Percentiles rank a stretch among this genome's conserved stretches.
Evolutionary conservation across 495 filamentous ascomycete species (phyloP).

Genomic region (Neurospora sp.): DNA sequence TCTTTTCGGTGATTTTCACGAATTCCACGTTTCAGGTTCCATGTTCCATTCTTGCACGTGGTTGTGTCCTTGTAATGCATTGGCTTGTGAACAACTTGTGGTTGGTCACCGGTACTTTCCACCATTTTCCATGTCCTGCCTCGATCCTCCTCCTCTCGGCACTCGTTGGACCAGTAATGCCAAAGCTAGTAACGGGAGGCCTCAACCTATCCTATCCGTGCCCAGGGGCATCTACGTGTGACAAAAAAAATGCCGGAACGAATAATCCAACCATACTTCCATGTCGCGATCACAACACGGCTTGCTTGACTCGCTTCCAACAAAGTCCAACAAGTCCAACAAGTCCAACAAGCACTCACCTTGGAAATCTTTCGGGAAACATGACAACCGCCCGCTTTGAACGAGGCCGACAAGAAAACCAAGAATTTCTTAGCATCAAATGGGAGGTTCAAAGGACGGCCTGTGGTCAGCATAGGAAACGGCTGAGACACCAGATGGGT

Average conservation of each 20-base stretch:
- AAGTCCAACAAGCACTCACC: neutral
- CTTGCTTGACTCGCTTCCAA: neutral
- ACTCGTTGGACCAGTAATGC: neutral
- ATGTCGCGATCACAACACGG: neutral
- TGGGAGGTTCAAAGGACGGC: neutral
- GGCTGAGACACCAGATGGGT: neutral
- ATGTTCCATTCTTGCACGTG: neutral
- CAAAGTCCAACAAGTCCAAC: neutral
- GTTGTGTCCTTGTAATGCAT: neutral
- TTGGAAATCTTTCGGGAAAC: neutral
- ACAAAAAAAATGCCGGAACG: neutral
- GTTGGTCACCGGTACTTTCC: neutral
- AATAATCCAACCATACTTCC: neutral
- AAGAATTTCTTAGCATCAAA: neutral
- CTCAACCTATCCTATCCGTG: neutral
- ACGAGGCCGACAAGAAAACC: neutral
- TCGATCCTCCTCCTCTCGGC: neutral
- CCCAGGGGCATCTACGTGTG: neutral
- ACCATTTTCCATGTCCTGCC: neutral
- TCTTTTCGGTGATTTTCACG: neutral
- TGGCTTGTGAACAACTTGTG: neutral
- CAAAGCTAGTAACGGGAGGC: neutral
- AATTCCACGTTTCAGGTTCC: neutral
- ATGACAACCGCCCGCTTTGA: neutral
- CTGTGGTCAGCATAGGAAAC: neutral